A percentile compares a stretch with the other conserved stretches of the same genome.
Conservation (phyloP, 1,139 yeast species). For the Geotrichum cucujoidarum region DNA sequence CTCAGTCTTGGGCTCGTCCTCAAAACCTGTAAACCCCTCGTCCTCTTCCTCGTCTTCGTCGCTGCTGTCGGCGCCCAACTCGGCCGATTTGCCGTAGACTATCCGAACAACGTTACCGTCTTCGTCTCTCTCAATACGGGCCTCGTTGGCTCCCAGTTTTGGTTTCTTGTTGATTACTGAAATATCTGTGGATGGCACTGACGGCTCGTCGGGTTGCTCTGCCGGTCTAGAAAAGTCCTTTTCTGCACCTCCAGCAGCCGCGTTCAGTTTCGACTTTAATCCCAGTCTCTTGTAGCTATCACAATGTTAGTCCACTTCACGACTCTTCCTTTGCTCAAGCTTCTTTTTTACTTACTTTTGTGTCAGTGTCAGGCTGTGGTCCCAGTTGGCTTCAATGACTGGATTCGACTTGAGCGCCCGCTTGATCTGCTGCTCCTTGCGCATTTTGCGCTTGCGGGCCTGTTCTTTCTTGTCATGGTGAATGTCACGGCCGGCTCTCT, state of each 20-base stretch:
- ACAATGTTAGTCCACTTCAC: not conserved
- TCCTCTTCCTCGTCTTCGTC: slow-evolving; percentile 32
- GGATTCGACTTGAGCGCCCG: slow-evolving; percentile 45
- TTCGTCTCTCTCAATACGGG: slow-evolving; percentile 69
- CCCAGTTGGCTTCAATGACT: slow-evolving; percentile 88
- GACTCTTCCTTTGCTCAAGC: not conserved
- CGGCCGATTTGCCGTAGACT: slow-evolving; percentile 58
- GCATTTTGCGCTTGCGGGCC: slow-evolving; percentile 8
- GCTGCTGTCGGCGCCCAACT: slow-evolving; percentile 32
- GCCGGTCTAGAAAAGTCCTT: slow-evolving; percentile 31
- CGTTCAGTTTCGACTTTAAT: slow-evolving; percentile 59
- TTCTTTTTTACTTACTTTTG: slow-evolving; percentile 47
- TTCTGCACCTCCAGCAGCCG: slow-evolving; percentile 45
- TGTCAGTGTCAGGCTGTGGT: slow-evolving; percentile 66
- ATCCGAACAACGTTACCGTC: slow-evolving; percentile 66
- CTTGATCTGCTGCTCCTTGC: slow-evolving; percentile 9
- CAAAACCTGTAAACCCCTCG: slow-evolving; percentile 28
- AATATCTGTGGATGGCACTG: not conserved
- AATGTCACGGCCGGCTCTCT: slow-evolving; percentile 44
- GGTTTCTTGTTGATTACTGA: not conserved
- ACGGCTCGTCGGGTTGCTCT: slow-evolving; percentile 2
- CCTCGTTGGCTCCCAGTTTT: slow-evolving; percentile 59
- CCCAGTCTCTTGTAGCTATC: slow-evolving; percentile 56
- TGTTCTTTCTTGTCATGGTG: slow-evolving; percentile 11
- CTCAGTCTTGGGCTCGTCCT: slow-evolving; percentile 32